Evolutionary conservation across 495 filamentous ascomycete species (phyloP).

Genomic region (Thozetella sp.): DNA sequence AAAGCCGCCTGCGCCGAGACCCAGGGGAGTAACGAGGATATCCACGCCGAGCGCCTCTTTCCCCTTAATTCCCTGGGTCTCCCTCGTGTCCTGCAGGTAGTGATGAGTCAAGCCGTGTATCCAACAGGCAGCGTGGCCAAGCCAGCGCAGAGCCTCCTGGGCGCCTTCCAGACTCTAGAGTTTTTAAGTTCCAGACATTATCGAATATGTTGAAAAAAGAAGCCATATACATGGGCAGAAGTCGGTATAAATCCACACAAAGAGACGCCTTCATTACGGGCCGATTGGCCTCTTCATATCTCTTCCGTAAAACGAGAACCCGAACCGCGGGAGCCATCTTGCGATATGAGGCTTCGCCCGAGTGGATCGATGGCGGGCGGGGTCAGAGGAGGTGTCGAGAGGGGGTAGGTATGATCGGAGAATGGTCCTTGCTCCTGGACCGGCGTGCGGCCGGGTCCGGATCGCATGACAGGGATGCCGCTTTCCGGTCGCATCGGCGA

Average conservation of each 20-base stretch:
- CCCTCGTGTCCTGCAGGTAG: neutral
- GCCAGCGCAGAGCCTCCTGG: slow-evolving; percentile 6
- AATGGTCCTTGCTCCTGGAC: slow-evolving; percentile 42
- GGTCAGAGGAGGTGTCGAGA: slow-evolving; percentile 24
- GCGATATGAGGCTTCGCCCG: slow-evolving; percentile 43
- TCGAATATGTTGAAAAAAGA: slow-evolving; percentile 14
- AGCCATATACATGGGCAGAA: slow-evolving; percentile 15
- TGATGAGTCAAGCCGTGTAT: slow-evolving; percentile 3
- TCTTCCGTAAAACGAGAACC: slow-evolving; percentile 54
- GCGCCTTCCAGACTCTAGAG: slow-evolving; percentile 1
- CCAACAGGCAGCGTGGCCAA: slow-evolving; percentile 9
- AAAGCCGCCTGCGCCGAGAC: slow-evolving; percentile 1
- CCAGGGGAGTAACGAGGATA: slow-evolving; percentile 2
- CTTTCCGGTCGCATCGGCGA: slow-evolving; percentile 49
- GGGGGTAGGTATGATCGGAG: slow-evolving; percentile 16
- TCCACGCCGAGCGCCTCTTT: neutral
- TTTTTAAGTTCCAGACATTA: slow-evolving; percentile 29
- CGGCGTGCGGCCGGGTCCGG: slow-evolving; percentile 44
- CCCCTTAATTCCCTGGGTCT: neutral
- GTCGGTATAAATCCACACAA: neutral
- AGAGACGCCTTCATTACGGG: slow-evolving; percentile 4
- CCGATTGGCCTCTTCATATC: slow-evolving; percentile 32
- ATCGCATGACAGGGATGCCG: slow-evolving; percentile 41
- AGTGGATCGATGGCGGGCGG: slow-evolving; percentile 32
- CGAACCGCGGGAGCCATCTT: slow-evolving; percentile 45